Evolutionary conservation across 805 yeast genomes (phyloP).

Genomic region (Kodamaea laetipori): DNA sequence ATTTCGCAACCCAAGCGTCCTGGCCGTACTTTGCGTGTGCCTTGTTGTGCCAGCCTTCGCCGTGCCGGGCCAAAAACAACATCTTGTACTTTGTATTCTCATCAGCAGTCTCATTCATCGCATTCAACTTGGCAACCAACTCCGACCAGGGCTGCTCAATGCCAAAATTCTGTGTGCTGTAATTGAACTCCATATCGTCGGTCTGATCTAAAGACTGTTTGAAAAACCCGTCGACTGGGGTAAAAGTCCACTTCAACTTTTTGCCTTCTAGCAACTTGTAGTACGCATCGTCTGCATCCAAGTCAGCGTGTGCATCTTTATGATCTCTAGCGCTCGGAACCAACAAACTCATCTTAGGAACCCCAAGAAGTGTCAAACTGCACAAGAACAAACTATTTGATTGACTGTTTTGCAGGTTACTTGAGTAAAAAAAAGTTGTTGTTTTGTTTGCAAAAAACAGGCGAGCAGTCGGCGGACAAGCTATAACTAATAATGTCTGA

Average conservation of each 20-base stretch:
- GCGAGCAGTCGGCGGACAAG: constrained; percentile 5
- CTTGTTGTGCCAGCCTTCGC: constrained; percentile 31
- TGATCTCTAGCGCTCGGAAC: constrained; percentile 34
- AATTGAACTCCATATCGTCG: constrained; percentile 26
- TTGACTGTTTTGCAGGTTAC: constrained; percentile 8
- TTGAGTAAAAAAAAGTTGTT: constrained; percentile 2
- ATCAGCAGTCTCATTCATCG: constrained; percentile 18
- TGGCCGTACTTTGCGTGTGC: constrained; percentile 25
- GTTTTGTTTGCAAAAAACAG: constrained; percentile 8
- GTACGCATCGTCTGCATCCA: constrained; percentile 24
- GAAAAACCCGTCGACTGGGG: constrained; percentile 28
- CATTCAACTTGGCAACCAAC: constrained; percentile 16
- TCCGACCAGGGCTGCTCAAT: constrained; percentile 22
- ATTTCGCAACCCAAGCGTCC: constrained; percentile 25
- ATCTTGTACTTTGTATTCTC: constrained; percentile 23
- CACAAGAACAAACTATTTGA: neutral
- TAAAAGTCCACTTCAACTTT: constrained; percentile 23
- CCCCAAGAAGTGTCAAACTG: neutral
- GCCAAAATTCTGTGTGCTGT: constrained; percentile 24
- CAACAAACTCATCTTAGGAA: constrained; percentile 25
- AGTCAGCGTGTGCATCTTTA: constrained; percentile 35
- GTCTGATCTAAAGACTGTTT: constrained; percentile 23
- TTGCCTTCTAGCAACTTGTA: constrained; percentile 14
- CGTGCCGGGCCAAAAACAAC: constrained; percentile 29
- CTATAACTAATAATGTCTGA: constrained; percentile 3